Conservation (phyloP, 2,329 filamentous ascomycete species). For the Leptographium galeiforme region DNA sequence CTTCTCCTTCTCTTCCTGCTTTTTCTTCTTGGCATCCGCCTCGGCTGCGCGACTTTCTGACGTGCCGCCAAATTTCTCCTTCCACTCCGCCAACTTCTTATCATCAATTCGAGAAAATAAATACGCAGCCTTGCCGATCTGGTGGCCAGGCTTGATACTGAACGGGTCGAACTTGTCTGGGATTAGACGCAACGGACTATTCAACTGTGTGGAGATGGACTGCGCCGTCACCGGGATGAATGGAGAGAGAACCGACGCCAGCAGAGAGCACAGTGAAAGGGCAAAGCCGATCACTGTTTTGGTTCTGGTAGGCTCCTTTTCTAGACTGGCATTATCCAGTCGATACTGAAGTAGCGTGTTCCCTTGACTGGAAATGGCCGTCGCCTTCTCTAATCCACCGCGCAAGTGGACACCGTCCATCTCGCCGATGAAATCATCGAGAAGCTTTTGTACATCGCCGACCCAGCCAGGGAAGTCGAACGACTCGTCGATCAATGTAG, state of each 20-base stretch:
- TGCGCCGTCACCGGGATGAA: constrained; percentile 73
- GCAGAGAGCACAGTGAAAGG: constrained; percentile 69
- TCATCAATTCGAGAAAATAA: constrained; percentile 61
- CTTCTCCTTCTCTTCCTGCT: constrained; percentile 17
- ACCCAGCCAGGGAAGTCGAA: constrained; percentile 39
- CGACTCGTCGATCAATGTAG: constrained; percentile 35
- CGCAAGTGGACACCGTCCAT: constrained; percentile 62
- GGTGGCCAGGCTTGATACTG: constrained; percentile 57
- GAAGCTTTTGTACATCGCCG: constrained; percentile 49
- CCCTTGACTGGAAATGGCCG: constrained; percentile 48
- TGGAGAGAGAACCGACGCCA: constrained; percentile 65
- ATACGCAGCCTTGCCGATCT: constrained; percentile 45
- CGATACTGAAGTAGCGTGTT: constrained; percentile 36
- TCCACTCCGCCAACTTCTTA: constrained; percentile 61
- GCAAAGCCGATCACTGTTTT: constrained; percentile 58
- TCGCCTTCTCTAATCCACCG: constrained; percentile 48
- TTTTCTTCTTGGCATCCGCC: constrained; percentile 18
- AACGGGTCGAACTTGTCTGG: constrained; percentile 51
- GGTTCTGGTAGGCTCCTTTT: constrained; percentile 40
- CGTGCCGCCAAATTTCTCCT: constrained; percentile 42
- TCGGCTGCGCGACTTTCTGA: constrained; percentile 16
- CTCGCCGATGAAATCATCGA: constrained; percentile 54
- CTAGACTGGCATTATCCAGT: constrained; percentile 29
- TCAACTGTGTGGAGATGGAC: constrained; percentile 65
- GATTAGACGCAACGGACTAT: constrained; percentile 40